phyloP scores from a whole-genome alignment of 2,329 filamentous ascomycete species.

The Pezicula rhizophila region DNA sequence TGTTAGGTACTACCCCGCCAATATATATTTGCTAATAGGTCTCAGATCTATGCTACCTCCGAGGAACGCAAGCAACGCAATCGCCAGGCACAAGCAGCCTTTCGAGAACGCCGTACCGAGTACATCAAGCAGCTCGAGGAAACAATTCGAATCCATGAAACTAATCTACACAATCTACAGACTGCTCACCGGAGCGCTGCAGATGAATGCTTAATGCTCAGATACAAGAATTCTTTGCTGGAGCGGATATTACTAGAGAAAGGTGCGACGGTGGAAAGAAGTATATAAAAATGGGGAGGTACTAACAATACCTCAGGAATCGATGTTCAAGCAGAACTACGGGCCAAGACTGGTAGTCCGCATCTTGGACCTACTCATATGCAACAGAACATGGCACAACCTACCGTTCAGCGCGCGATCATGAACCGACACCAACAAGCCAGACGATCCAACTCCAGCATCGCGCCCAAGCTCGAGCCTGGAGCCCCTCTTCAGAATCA shows the following conservation, averaged over 20 bases:
- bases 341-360: slow-evolving; percentile 85
- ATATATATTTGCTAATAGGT: slow-evolving; percentile 13
- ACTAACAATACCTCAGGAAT: slow-evolving; percentile 55
- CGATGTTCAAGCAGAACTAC: slow-evolving; percentile 93
- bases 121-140: slow-evolving; percentile 99
- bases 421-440: slow-evolving; percentile 70
- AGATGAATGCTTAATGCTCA: slow-evolving; percentile 95
- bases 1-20: slow-evolving; percentile 1
- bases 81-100: slow-evolving; percentile 92
- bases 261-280: slow-evolving; percentile 44
- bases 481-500: slow-evolving; percentile 35
- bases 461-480: slow-evolving; percentile 67
- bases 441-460: slow-evolving; percentile 65
- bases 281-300: neutral
- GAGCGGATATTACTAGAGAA: slow-evolving; percentile 96
- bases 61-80: slow-evolving; percentile 98
- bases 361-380: slow-evolving; percentile 65
- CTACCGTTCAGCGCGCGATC: slow-evolving; percentile 73
- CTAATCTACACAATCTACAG: slow-evolving; percentile 85
- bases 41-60: slow-evolving; percentile 93
- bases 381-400: slow-evolving; percentile 63
- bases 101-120: slow-evolving; percentile 92
- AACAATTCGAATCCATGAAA: slow-evolving; percentile 94
- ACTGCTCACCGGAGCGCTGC: slow-evolving; percentile 90
- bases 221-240: slow-evolving; percentile 95